These are phyloP conservation scores for Herpetomonas tarakana DNA, from an alignment of 208 protist genomes.

Conservation along the genomic window DNA sequence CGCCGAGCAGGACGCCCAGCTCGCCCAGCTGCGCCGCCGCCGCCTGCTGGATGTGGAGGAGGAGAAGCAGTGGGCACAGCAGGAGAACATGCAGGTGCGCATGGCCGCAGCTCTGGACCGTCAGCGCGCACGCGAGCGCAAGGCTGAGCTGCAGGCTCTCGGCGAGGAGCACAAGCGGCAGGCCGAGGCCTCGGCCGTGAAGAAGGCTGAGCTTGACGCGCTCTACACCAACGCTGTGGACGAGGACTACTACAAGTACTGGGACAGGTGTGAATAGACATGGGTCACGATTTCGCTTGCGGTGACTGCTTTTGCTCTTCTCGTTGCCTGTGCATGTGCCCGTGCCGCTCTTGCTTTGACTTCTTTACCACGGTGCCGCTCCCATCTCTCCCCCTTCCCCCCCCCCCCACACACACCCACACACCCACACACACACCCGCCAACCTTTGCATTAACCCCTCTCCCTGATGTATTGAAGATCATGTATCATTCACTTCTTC, in stretches of 20 bases:
- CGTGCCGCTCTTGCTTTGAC: no score
- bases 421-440: no score
- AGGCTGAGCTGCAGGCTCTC: slow-evolving; percentile 58
- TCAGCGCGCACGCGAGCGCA: slow-evolving; percentile 79
- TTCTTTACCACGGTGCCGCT: no score
- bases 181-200: slow-evolving; percentile 34
- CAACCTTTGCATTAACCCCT: no score
- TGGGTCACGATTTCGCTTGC: no score
- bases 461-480: not conserved
- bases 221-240: slow-evolving; percentile 87
- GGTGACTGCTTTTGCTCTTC: slow-evolving; percentile 11
- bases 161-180: slow-evolving; percentile 67
- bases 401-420: no score
- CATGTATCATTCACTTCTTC: not conserved
- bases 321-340: no score
- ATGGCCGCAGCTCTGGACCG: slow-evolving; percentile 87
- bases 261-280: slow-evolving; percentile 71
- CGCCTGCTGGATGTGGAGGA: slow-evolving; percentile 87
- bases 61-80: slow-evolving; percentile 81
- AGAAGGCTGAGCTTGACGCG: slow-evolving; percentile 59
- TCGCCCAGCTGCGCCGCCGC: slow-evolving; percentile 71
- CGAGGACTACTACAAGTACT: slow-evolving; percentile 93
- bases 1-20: slow-evolving; percentile 72
- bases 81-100: slow-evolving; percentile 85
- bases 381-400: no score